Evolutionary conservation across 78 protist genomes (phyloP).

Genomic region (Polysphondylium violaceum): DNA sequence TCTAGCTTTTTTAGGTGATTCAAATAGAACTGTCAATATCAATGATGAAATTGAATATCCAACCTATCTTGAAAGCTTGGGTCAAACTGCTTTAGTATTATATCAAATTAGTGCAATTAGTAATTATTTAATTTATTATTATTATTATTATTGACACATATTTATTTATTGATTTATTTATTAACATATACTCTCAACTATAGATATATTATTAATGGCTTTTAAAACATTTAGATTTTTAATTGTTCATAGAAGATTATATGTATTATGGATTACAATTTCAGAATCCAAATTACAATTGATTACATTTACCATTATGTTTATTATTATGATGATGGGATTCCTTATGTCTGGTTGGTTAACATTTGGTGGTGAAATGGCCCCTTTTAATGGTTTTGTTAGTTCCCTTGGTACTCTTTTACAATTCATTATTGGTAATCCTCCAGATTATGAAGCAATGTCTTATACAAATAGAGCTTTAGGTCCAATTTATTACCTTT

Average conservation of each 20-base stretch:
- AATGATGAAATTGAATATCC: background rate
- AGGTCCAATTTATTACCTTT: slow-evolving; percentile 67
- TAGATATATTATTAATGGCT: slow-evolving; percentile 68
- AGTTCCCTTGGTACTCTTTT: slow-evolving; percentile 44
- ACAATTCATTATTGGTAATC: slow-evolving; percentile 73
- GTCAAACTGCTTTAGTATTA: slow-evolving; percentile 71
- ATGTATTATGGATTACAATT: slow-evolving; percentile 64
- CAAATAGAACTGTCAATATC: background rate
- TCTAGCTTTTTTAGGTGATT: slow-evolving; percentile 49
- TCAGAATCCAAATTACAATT: slow-evolving; percentile 61
- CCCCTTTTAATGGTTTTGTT: slow-evolving; percentile 44
- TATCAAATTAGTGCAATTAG: slow-evolving; percentile 72
- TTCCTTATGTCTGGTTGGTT: slow-evolving; percentile 61
- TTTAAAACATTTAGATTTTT: slow-evolving; percentile 78
- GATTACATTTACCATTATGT: slow-evolving; percentile 72
- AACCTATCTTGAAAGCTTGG: slow-evolving; percentile 26
- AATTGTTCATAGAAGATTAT: slow-evolving; percentile 54
- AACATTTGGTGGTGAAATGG: slow-evolving; percentile 54
- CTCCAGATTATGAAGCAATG: slow-evolving; percentile 61
- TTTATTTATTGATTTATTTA: background rate
- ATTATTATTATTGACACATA: background rate
- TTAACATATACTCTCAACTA: background rate
- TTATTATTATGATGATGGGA: slow-evolving; percentile 62
- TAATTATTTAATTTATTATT: background rate
- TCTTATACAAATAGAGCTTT: slow-evolving; percentile 67